A percentile compares a stretch with the other conserved stretches of the same genome.
Conservation (phyloP, 2,329 filamentous ascomycete species). For the Dothiorella sarmentorum region DNA sequence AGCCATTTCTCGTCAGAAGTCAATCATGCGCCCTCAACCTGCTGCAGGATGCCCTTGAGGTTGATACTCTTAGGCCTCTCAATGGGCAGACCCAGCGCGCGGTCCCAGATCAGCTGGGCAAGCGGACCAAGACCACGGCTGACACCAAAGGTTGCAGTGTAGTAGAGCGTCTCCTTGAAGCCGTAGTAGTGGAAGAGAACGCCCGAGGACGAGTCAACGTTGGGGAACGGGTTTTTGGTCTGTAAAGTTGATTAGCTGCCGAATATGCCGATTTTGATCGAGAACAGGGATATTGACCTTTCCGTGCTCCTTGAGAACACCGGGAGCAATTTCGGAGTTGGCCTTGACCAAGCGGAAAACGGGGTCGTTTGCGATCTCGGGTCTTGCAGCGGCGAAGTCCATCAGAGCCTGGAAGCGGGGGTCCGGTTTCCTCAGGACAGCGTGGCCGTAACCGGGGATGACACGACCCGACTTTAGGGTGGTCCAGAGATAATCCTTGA, state of each 20-base stretch:
- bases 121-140: slow-evolving; percentile 76
- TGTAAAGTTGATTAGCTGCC: slow-evolving; percentile 25
- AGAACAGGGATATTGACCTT: slow-evolving; percentile 52
- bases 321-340: slow-evolving; percentile 87
- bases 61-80: slow-evolving; percentile 98
- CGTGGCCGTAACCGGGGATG: slow-evolving; percentile 92
- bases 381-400: slow-evolving; percentile 84
- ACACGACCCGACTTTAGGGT: slow-evolving; percentile 92
- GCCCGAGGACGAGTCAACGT: slow-evolving; percentile 89
- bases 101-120: slow-evolving; percentile 94
- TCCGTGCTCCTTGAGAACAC: slow-evolving; percentile 88
- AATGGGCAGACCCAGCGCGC: slow-evolving; percentile 88
- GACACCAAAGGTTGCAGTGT: slow-evolving; percentile 71
- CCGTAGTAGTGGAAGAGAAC: slow-evolving; percentile 98
- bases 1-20: background rate
- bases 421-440: slow-evolving; percentile 93
- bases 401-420: slow-evolving; percentile 95
- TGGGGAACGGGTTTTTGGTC: slow-evolving; percentile 97
- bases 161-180: slow-evolving; percentile 96
- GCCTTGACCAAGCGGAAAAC: slow-evolving; percentile 92
- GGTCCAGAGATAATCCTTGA: slow-evolving; percentile 86
- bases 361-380: slow-evolving; percentile 80
- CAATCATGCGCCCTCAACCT: slow-evolving; percentile 28
- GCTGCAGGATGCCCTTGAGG: slow-evolving; percentile 75
- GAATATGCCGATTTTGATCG: background rate